Base-by-base conservation (phyloP, 805 yeast genomes). In the Sugiyamaella qingdaonensis region DNA sequence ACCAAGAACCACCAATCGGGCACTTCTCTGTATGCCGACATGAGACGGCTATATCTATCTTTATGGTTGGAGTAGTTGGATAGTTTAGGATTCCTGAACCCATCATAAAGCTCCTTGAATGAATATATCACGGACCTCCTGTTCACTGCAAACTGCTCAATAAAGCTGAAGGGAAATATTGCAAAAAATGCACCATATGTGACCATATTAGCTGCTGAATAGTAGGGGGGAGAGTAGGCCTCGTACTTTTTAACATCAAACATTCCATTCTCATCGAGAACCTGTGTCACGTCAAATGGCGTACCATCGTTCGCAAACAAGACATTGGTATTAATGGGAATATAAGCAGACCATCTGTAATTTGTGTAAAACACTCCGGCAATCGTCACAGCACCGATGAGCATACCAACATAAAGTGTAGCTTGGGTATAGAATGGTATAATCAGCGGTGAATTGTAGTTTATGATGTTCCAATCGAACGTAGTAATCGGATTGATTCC, bases 1-100 rank as follows among this genome's bases (percentile, higher is more conserved):
- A 72, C 56, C 13, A 79, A 51, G 33, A 78, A 85, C 87, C 89
- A 83, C 83, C 84, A 81, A 58, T 82, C 86, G 1, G 92, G 94
- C 19, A 84, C 88, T 57, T 85, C 88, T 24, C 75, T 75, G 66
- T 84, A 84, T 5, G 49, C 36, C 7, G 61, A 27, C 52, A 61
- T 58, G 55, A 57, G 36, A 31, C 55, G 51, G 10, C 58, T 49
- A 46, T 52, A 55, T 24, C 49, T 51, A 46, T 60, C 64, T 18
- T 53, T 44, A 37, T 59, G 51, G 29, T 50, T 42, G n/a, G 37
- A 27, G 32, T 27, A 49, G 48, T 43, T 49, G n/a, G 52, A 43
- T n/a, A 79, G 71, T 45, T 83, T 41, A 10, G 39, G 37, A 16
- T 47, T 24, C 11, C 32, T 33, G 11, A 53, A 16, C 1, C 60